phyloP scores from a whole-genome alignment of 345 rosid genomes.

The Toxicodendron radicans region DNA sequence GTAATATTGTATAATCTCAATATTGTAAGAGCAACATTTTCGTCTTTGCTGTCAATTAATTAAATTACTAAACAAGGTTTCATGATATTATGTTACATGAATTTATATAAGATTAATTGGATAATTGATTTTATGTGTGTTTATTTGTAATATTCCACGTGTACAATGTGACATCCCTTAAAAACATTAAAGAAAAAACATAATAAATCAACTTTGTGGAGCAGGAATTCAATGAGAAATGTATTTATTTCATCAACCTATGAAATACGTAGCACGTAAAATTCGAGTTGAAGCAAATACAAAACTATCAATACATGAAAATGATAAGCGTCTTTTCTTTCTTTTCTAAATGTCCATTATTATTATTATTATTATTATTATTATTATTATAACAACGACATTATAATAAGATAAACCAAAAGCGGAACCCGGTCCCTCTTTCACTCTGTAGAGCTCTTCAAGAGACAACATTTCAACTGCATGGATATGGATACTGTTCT shows the following conservation, averaged over 20 bases:
- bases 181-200: background rate
- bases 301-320: background rate
- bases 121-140: too few relatives aligned
- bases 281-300: background rate
- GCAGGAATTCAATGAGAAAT: background rate
- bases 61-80: too few relatives aligned
- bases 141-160: too few relatives aligned
- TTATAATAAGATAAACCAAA: background rate
- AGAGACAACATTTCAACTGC: background rate
- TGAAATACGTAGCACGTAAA: too few relatives aligned
- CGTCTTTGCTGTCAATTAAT: too few relatives aligned
- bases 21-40: too few relatives aligned
- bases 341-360: background rate
- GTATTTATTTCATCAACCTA: background rate
- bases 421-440: constrained; percentile 8
- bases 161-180: background rate
- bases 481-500: constrained; percentile 2
- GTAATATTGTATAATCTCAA: too few relatives aligned
- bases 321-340: background rate
- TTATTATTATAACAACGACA: background rate
- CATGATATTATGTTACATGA: too few relatives aligned
- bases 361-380: background rate
- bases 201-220: background rate
- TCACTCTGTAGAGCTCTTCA: background rate
- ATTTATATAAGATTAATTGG: too few relatives aligned